Evolutionary conservation across 257 asterid species (phyloP).

Genomic region (Paraleonurus japonicus): DNA sequence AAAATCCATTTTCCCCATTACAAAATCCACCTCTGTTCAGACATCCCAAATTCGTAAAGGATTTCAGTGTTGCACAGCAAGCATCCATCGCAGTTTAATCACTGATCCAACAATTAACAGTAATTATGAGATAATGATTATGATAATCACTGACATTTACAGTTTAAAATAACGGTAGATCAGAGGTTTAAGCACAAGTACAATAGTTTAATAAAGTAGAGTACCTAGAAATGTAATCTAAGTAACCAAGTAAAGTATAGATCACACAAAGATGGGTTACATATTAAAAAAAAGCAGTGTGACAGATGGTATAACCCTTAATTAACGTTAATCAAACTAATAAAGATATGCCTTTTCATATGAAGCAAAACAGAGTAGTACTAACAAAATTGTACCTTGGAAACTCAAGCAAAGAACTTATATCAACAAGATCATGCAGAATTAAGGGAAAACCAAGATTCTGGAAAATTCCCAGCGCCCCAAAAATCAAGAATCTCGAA

Average conservation of each 20-base stretch:
- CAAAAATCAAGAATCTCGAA: constrained; percentile 30
- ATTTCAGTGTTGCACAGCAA: constrained; percentile 52
- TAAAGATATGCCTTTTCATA: neutral
- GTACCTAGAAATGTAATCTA: constrained; percentile 34
- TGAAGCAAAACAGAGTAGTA: neutral
- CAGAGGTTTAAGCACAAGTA: constrained; percentile 25
- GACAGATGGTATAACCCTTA: constrained; percentile 28
- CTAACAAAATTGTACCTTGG: constrained; percentile 30
- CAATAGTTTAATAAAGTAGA: constrained; percentile 32
- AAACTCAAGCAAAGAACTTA: too few species aligned
- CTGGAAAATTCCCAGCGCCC: constrained; percentile 3
- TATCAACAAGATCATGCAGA: constrained; percentile 24
- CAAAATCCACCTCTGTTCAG: constrained; percentile 33
- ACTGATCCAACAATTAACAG: constrained; percentile 30
- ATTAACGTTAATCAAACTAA: constrained; percentile 31
- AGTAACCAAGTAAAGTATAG: constrained; percentile 70
- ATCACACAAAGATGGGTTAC: constrained; percentile 47
- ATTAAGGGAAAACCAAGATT: constrained; percentile 22
- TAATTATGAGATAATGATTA: constrained; percentile 3
- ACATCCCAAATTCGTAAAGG: constrained; percentile 42
- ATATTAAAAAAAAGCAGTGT: constrained; percentile 16
- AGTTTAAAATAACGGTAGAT: neutral
- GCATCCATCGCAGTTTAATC: constrained; percentile 51
- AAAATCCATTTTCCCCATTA: constrained; percentile 52
- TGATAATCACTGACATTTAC: constrained; percentile 12